Base-by-base conservation (phyloP, 1,284 basidiomycete species). In the Ustilago curta region DNA sequence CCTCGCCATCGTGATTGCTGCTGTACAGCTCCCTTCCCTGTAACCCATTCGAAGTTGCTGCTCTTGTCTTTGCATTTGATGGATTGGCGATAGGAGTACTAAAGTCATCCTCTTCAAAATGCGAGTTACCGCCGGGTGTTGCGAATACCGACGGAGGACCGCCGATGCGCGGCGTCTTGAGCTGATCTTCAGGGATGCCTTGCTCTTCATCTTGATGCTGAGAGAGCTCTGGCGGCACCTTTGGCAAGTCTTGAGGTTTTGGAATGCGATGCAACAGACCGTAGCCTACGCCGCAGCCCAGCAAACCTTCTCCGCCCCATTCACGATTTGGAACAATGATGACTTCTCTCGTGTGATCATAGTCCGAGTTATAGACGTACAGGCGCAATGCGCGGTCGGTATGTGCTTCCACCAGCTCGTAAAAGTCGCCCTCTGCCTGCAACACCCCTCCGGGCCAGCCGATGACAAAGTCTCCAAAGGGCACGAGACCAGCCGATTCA, bases 361-460 rank as follows among this genome's bases (percentile, higher is more conserved):
- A 96, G 86, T 98, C 96, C 76, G 94, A 91, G 45, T 95, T 97
- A 86, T 98, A 98, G 8, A 98, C 95, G 83, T 96, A 98, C 27
- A 98, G 91, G 43, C 94, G 88, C 40, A 98, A 86, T 7, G 95
- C 93, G 85, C 94, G 95, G 81, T 97, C 95, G 56, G 93, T 89
- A 86, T 98, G 94, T 43, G 91, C 90, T 87, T 98, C 97, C 31
- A 99, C 93, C 3, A 99, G 88, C 72, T 97, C 93, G 85, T 98
- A 98, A 81, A 99, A 98, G 83, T 98, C 95, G 70, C 92, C 92
- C 86, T 99, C 96, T n/a, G 92, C 91, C n/a, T 78, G 64, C 18
- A 82, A 60, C 1, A 93, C 91, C 6, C 96, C 96, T 14, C 95
- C 95, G 12, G 94, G 94, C 93, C 95, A 99, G 31, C 96, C 95